Conservation (phyloP, 345 rosid species). For the Fremontodendron californicum region DNA sequence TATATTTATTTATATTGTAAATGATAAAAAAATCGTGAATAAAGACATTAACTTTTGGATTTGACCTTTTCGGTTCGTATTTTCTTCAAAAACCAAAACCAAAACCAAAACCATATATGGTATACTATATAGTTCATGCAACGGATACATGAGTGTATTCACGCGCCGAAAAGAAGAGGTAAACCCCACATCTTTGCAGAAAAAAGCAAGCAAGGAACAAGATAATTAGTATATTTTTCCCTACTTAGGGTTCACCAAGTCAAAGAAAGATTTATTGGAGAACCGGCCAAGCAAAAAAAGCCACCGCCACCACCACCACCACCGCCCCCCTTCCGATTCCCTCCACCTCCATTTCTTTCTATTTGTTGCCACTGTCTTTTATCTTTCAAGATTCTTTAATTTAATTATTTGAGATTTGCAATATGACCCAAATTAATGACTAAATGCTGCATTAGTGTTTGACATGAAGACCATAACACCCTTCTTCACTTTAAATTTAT, state of each 20-base stretch:
- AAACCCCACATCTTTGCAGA: background rate
- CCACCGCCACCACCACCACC: slow-evolving; percentile 38
- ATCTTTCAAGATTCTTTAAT: slow-evolving; percentile 42
- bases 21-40: background rate
- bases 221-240: slow-evolving; percentile 13
- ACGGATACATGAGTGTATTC: background rate
- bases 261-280: slow-evolving; percentile 44
- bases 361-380: slow-evolving; percentile 36
- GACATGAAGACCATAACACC: no score
- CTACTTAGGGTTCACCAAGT: slow-evolving; percentile 36
- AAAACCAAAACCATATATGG: background rate
- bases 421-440: slow-evolving; percentile 11
- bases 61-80: background rate
- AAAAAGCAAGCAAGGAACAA: background rate
- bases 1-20: no score
- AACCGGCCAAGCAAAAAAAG: slow-evolving; percentile 45
- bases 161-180: background rate
- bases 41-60: background rate
- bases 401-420: slow-evolving; percentile 27
- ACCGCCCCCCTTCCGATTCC: slow-evolving; percentile 30
- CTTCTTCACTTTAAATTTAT: background rate
- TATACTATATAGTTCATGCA: no score
- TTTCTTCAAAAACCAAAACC: background rate
- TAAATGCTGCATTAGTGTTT: background rate
- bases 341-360: slow-evolving; percentile 34